Percentiles rank a stretch among this genome's conserved stretches.
Evolutionary conservation across 2,329 filamentous ascomycete genomes (phyloP).

Genomic region (Sporothrix phasma): DNA sequence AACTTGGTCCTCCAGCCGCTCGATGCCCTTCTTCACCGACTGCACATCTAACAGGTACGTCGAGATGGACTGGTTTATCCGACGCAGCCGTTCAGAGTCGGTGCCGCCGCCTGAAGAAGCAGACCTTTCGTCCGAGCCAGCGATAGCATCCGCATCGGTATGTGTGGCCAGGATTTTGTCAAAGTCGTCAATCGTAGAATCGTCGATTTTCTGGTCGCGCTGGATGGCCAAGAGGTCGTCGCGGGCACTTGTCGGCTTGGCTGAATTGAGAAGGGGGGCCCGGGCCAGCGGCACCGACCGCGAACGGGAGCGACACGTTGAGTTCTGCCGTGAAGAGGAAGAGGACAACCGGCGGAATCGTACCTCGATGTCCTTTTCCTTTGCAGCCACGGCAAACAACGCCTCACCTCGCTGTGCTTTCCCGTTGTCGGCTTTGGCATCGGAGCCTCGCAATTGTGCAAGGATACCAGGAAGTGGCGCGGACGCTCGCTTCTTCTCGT

Average conservation of each 20-base stretch:
- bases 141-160: not conserved
- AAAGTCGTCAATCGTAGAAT: constrained; percentile 50
- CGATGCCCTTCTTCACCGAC: constrained; percentile 47
- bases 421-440: not conserved
- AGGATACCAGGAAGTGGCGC: not conserved
- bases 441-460: not conserved
- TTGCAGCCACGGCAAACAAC: not conserved
- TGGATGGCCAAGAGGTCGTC: constrained; percentile 47
- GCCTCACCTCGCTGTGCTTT: not conserved
- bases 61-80: constrained; percentile 44
- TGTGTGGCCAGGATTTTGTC: constrained; percentile 35
- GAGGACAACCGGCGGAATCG: constrained; percentile 17
- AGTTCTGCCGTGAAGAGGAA: constrained; percentile 18
- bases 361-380: not conserved
- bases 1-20: constrained; percentile 45
- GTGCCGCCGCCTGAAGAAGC: constrained; percentile 19
- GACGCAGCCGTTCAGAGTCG: constrained; percentile 24
- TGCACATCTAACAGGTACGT: constrained; percentile 43
- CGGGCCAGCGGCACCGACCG: constrained; percentile 36
- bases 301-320: constrained; percentile 31
- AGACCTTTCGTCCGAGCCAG: not conserved
- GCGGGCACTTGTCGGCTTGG: constrained; percentile 42
- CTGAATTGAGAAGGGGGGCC: constrained; percentile 43
- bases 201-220: constrained; percentile 44
- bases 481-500: not conserved